Evolutionary conservation across 345 rosid genomes (phyloP), one percentile per base, ranked within the genome.

Genomic region (Pugionium dolabratum): DNA sequence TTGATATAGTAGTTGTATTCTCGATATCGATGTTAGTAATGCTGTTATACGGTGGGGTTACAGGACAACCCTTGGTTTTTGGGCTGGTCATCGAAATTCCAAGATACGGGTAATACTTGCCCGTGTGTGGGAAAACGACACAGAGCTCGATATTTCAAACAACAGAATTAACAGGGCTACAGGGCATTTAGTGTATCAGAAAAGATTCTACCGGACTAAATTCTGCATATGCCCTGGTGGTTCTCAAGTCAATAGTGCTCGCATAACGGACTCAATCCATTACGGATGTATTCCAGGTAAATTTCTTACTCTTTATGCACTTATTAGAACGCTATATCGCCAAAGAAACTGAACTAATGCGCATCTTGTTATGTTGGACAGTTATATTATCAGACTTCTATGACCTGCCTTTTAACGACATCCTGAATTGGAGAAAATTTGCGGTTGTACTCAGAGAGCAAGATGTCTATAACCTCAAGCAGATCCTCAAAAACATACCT

Each of bases 221-320:
- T 95, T 81, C 68, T 91, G 96, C 75, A 87, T 95, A 75, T 95
- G 97, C 70, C 99, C 99, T 1, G 97, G 99, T 59, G 97, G 99
- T 64, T 89, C 97, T 49, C 99, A 95, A 77, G 97, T 95, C 73
- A 89, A 89, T 68, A 91, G 99, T 51, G 99, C 97, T 62, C 93
- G 98, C 18, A 89, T 95, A 70, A 76, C 96, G 28, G 99, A 95
- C 78, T 91, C 99, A 3, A 95, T 95, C 55, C 98, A 91, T 58
- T 95, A 91, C 56, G 99, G 96, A 67, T 95, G 99, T 78, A 66
- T 91, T 72, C 99, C 99, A 58, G 97, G 99, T 91, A 81, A 71
- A 72, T 31, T 18, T 18, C 18, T 18, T 18, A 18, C 18, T 18
- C 18, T 18, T 18, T 18, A 85, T 69, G 4, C 4, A 31, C 30